phyloP scores from a whole-genome alignment of 2,329 filamentous ascomycete species.

The Blastomyces silverae region DNA sequence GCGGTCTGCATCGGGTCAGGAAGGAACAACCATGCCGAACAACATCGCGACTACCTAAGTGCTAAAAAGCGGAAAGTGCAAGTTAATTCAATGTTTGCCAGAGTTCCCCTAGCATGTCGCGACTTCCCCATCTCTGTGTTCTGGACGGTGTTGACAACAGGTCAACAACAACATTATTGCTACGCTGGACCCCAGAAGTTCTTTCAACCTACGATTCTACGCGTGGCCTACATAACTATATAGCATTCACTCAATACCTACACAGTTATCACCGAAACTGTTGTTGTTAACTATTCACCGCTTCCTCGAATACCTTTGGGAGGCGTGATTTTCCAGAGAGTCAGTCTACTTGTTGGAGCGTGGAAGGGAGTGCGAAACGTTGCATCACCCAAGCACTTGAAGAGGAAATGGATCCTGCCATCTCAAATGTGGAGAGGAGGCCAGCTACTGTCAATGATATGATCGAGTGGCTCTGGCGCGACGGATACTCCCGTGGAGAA shows the following conservation, averaged over 20 bases:
- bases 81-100: not conserved
- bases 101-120: not conserved
- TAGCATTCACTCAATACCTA: not conserved
- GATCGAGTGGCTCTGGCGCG: conserved; percentile 20
- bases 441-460: conserved; percentile 18
- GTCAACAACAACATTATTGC: not conserved
- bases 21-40: not conserved
- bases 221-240: not conserved
- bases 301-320: not conserved
- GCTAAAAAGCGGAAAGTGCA: not conserved
- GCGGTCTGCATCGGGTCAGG: not conserved
- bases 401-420: not conserved
- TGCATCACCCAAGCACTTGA: not conserved
- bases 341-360: not conserved
- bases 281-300: not conserved
- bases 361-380: not conserved
- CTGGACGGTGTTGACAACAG: not conserved
- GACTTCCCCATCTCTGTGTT: not conserved
- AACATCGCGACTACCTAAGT: not conserved
- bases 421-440: not conserved
- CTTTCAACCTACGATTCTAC: not conserved
- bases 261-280: not conserved
- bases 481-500: conserved; percentile 18
- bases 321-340: not conserved
- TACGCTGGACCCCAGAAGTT: not conserved